Evolutionary conservation across 2,329 filamentous ascomycete species (phyloP).

Genomic region (Mycosphaerella arachidis): DNA sequence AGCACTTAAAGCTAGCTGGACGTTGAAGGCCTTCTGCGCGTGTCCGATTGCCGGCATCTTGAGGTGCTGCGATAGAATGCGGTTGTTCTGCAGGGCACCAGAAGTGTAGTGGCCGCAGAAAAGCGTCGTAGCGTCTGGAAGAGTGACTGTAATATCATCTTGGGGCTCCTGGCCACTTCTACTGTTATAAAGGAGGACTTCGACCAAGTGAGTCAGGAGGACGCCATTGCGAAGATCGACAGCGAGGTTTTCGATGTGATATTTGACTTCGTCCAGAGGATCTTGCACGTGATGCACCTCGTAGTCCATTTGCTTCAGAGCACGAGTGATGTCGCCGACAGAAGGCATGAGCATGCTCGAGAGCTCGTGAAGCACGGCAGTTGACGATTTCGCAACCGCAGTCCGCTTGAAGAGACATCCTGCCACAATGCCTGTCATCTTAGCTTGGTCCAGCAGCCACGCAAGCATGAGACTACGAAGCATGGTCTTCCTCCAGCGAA

Average conservation of each 20-base stretch:
- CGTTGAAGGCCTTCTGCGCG: conserved; percentile 56
- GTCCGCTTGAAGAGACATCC: conserved; percentile 49
- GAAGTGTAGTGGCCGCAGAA: conserved; percentile 32
- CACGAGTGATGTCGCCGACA: conserved; percentile 53
- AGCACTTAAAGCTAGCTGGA: conserved; percentile 53
- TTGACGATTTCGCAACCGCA: conserved; percentile 55
- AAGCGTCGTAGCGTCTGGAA: conserved; percentile 44
- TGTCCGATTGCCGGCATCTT: conserved; percentile 55
- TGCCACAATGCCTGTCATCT: conserved; percentile 34
- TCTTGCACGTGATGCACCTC: conserved; percentile 52
- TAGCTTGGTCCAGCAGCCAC: conserved; percentile 55
- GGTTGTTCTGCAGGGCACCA: conserved; percentile 30
- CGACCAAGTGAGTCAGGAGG: conserved; percentile 55
- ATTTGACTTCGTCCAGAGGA: conserved; percentile 55
- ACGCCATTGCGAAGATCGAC: conserved; percentile 60
- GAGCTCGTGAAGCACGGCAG: conserved; percentile 49
- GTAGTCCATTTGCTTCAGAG: conserved; percentile 55
- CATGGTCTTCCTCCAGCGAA: conserved; percentile 50
- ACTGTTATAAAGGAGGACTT: conserved; percentile 45
- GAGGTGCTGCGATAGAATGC: conserved; percentile 52
- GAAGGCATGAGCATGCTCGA: conserved; percentile 54
- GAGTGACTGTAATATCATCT: conserved; percentile 38
- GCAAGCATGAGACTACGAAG: conserved; percentile 58
- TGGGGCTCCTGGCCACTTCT: background rate
- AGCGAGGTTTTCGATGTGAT: conserved; percentile 56